Percentiles rank a stretch among this genome's conserved stretches.
phyloP scores from a whole-genome alignment of 2,329 filamentous ascomycete genomes.

The Dendrostoma leiphaemia region DNA sequence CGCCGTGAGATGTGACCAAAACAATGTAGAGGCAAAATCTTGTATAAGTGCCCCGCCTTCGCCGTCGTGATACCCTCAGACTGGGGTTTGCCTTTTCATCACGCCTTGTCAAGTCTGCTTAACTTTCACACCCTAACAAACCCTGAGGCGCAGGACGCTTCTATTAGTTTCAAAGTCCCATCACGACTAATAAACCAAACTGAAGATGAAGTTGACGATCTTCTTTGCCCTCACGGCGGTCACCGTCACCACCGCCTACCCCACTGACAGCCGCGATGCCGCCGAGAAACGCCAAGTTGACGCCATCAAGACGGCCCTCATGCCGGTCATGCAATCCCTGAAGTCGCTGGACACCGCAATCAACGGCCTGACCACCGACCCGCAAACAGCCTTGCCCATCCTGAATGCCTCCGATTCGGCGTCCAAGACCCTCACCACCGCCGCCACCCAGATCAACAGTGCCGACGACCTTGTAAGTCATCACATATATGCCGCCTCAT shows the following conservation, averaged over 20 bases:
- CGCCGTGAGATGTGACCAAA: no score
- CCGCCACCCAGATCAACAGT: conserved; percentile 9
- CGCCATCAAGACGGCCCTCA: conserved; percentile 6
- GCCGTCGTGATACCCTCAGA: no score
- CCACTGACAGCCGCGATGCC: not conserved
- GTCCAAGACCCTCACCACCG: conserved; percentile 2
- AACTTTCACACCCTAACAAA: no score
- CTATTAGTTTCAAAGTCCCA: not conserved
- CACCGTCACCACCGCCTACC: not conserved
- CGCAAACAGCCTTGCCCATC: conserved; percentile 5
- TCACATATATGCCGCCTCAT: no score
- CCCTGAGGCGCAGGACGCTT: conserved; percentile 6
- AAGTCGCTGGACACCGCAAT: conserved; percentile 11
- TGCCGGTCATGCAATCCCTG: conserved; percentile 11
- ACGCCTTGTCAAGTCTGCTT: no score
- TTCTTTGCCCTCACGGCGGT: not conserved
- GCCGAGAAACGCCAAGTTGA: conserved; percentile 6
- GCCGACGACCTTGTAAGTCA: no score
- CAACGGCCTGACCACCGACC: conserved; percentile 10
- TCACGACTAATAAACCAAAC: not conserved
- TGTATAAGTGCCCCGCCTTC: no score
- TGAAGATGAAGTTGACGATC: conserved; percentile 1
- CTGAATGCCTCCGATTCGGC: conserved; percentile 3
- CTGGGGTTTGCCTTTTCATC: no score
- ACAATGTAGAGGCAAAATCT: no score